phyloP scores from a whole-genome alignment of 352 stramenopile species.

The Globisporangium iwayamae region DNA sequence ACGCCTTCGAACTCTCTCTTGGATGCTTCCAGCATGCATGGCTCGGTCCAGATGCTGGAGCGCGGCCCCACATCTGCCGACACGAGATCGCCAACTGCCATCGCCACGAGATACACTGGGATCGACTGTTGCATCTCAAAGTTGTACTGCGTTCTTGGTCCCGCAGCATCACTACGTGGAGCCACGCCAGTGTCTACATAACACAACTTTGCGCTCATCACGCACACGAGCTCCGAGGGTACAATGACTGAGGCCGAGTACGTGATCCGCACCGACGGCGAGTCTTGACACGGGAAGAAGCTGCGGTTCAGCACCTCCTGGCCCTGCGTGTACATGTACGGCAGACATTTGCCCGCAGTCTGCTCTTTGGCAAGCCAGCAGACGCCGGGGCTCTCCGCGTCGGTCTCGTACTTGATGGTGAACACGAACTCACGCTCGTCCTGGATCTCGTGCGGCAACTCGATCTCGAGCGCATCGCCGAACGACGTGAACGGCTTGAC shows the following conservation, averaged over 20 bases:
- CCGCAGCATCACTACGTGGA: neutral
- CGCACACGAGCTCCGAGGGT: slow-evolving; percentile 87
- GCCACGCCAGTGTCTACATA: slow-evolving; percentile 21
- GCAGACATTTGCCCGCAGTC: slow-evolving; percentile 69
- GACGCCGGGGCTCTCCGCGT: slow-evolving; percentile 61
- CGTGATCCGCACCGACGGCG: slow-evolving; percentile 93
- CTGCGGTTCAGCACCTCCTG: slow-evolving; percentile 85
- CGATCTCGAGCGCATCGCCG: slow-evolving; percentile 49
- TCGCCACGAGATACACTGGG: slow-evolving; percentile 80
- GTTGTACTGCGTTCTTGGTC: slow-evolving; percentile 33
- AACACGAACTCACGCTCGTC: slow-evolving; percentile 30
- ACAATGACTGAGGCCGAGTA: slow-evolving; percentile 93
- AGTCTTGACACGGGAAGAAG: slow-evolving; percentile 91
- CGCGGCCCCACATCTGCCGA: slow-evolving; percentile 59
- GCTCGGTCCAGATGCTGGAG: slow-evolving; percentile 80
- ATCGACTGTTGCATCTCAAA: slow-evolving; percentile 86
- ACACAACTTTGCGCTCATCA: slow-evolving; percentile 75
- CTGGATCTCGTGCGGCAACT: slow-evolving; percentile 23
- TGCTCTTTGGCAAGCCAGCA: slow-evolving; percentile 85
- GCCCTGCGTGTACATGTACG: slow-evolving; percentile 85
- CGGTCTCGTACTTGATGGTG: slow-evolving; percentile 60
- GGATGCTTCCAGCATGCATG: slow-evolving; percentile 72
- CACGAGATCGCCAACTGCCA: slow-evolving; percentile 78
- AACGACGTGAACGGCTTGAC: slow-evolving; percentile 65
- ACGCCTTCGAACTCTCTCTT: slow-evolving; percentile 74